phyloP scores from a whole-genome alignment of 2,329 filamentous ascomycete species.

The Exophiala sp. region DNA sequence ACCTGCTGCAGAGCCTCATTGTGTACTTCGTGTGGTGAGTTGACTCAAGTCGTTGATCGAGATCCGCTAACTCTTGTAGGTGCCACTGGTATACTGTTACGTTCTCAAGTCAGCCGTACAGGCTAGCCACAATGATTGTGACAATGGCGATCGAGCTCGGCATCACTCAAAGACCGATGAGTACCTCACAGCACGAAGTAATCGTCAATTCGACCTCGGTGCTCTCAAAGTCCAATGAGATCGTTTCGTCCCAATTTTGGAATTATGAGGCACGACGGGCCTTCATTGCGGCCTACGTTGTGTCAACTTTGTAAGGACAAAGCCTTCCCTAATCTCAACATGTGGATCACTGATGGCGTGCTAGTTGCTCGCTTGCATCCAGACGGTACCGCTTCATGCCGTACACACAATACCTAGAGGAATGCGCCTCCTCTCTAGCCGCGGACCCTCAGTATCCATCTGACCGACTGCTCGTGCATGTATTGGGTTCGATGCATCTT shows the following conservation, averaged over 20 bases:
- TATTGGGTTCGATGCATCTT: slow-evolving; percentile 1
- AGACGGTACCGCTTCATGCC: slow-evolving; percentile 1
- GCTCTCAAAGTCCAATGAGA: slow-evolving; percentile 3
- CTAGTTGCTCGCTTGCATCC: neutral
- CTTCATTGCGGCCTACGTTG: slow-evolving; percentile 4
- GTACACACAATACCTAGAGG: slow-evolving; percentile 15
- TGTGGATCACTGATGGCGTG: neutral
- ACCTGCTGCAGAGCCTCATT: slow-evolving; percentile 16
- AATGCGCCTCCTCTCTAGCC: slow-evolving; percentile 13
- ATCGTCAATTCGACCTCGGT: slow-evolving; percentile 2
- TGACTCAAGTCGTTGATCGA: neutral
- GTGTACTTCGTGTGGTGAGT: slow-evolving; percentile 19
- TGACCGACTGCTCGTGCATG: slow-evolving; percentile 5
- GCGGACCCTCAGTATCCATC: slow-evolving; percentile 14
- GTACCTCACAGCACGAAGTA: slow-evolving; percentile 16
- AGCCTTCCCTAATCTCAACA: neutral
- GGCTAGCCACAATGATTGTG: slow-evolving; percentile 51
- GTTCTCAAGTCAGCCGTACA: slow-evolving; percentile 7
- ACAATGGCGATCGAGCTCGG: slow-evolving; percentile 37
- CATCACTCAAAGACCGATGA: slow-evolving; percentile 14
- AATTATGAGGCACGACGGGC: slow-evolving; percentile 15
- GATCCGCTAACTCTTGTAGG: neutral
- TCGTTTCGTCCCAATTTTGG: slow-evolving; percentile 14
- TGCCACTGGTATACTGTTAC: slow-evolving; percentile 15
- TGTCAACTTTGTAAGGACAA: slow-evolving; percentile 13